A percentile compares a stretch with the other conserved stretches of the same genome.
phyloP scores from a whole-genome alignment of 768 basidiomycete genomes.

The Clathrus columnatus region DNA sequence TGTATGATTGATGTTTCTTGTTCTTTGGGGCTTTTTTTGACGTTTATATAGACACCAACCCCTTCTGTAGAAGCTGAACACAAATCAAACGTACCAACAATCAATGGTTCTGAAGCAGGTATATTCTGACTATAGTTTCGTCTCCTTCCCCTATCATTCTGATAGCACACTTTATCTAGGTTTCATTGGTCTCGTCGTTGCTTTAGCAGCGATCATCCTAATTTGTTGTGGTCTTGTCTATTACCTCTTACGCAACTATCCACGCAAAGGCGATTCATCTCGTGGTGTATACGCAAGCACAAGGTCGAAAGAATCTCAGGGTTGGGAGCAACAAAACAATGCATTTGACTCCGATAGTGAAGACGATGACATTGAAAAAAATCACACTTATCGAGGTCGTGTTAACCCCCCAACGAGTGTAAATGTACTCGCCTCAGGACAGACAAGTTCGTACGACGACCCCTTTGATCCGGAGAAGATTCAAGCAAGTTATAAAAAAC shows the following conservation, averaged over 20 bases:
- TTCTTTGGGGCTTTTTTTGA: neutral
- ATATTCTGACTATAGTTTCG: constrained; percentile 14
- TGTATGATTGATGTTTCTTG: no score
- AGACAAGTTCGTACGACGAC: neutral
- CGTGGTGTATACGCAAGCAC: neutral
- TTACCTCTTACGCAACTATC: constrained; percentile 46
- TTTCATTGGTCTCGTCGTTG: constrained; percentile 54
- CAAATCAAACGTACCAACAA: constrained; percentile 35
- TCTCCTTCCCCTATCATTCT: neutral
- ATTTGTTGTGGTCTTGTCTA: constrained; percentile 44
- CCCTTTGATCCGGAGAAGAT: constrained; percentile 6
- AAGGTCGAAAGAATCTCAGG: neutral
- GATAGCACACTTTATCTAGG: constrained; percentile 24
- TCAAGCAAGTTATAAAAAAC: neutral
- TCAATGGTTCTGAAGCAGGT: constrained; percentile 44
- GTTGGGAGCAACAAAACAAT: neutral
- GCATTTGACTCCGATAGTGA: constrained; percentile 8
- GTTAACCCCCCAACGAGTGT: neutral
- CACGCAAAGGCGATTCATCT: constrained; percentile 24
- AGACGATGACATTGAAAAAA: neutral
- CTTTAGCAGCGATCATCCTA: constrained; percentile 45
- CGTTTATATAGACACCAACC: constrained; percentile 1
- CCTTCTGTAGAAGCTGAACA: neutral
- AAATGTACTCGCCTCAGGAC: neutral
- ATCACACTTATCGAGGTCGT: neutral